A percentile compares a stretch with the other conserved stretches of the same genome.
Conservation (phyloP, 331 rosid genomes). For the Quercus tomentella region DNA sequence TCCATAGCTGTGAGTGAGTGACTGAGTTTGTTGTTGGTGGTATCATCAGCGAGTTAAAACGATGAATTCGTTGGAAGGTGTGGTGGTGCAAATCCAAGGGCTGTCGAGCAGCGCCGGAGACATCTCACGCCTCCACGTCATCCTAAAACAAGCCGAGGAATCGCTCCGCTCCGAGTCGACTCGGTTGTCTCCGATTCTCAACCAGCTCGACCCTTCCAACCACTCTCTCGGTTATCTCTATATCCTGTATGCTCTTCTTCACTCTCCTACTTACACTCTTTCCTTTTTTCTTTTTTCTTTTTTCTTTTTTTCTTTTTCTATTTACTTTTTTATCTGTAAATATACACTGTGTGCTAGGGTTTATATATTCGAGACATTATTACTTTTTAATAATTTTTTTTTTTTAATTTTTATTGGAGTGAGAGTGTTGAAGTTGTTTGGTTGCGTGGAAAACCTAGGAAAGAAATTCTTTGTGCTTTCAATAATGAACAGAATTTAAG, state of each 20-base stretch:
- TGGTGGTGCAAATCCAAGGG: conserved; percentile 73
- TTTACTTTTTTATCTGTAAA: neutral
- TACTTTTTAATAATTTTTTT: neutral
- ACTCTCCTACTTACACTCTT: neutral
- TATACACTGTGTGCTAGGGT: conserved; percentile 17
- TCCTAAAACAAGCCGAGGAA: conserved; percentile 67
- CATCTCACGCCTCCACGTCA: conserved; percentile 54
- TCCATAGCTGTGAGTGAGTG: neutral
- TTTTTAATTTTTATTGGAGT: too few relatives aligned
- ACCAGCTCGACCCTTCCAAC: conserved; percentile 59
- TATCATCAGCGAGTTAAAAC: neutral
- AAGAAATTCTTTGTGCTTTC: too few relatives aligned
- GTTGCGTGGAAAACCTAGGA: neutral
- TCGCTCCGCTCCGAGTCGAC: conserved; percentile 52
- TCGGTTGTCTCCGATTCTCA: conserved; percentile 47
- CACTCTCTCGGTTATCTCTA: conserved; percentile 84
- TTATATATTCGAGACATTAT: neutral
- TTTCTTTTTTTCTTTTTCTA: neutral
- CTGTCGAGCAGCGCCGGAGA: conserved; percentile 59
- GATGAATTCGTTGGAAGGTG: conserved; percentile 53
- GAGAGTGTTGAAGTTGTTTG: neutral
- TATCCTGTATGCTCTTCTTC: conserved; percentile 49
- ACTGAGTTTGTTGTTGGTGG: neutral
- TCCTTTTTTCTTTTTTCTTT: neutral
- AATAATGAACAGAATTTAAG: too few relatives aligned